A percentile compares a stretch with the other conserved stretches of the same genome.
phyloP scores from a whole-genome alignment of 2,329 filamentous ascomycete genomes.

The Phyllachora maydis region DNA sequence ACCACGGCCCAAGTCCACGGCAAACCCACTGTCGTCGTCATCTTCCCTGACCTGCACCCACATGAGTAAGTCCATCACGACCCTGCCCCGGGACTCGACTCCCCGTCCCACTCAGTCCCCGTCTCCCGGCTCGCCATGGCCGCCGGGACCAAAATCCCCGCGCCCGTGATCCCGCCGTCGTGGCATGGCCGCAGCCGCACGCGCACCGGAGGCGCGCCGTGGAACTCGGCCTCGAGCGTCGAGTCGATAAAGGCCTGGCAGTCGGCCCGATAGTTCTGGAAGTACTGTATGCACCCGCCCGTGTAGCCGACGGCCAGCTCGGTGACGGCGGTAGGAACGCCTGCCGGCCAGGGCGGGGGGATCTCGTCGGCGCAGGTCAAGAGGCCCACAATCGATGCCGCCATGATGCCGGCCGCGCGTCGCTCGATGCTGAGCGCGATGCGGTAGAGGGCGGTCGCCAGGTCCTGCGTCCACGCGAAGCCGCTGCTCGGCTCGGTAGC shows the following conservation, averaged over 20 bases:
- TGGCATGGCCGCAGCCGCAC: conserved; percentile 34
- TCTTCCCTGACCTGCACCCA: too few relatives aligned
- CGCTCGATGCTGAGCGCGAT: conserved; percentile 52
- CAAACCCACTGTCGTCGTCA: too few relatives aligned
- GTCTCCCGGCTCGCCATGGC: conserved; percentile 11
- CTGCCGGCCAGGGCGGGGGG: conserved; percentile 7
- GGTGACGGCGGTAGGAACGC: conserved; percentile 2
- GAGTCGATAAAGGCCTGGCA: conserved; percentile 25
- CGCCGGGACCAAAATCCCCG: conserved; percentile 35
- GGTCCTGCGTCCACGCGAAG: conserved; percentile 41
- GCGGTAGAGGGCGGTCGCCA: conserved; percentile 37
- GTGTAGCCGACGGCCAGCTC: conserved; percentile 63
- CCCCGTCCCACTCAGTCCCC: too few relatives aligned
- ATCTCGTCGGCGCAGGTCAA: conserved; percentile 51
- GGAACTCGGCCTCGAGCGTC: conserved; percentile 20
- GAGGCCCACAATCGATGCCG: conserved; percentile 51
- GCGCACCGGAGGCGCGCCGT: conserved; percentile 11
- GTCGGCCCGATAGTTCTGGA: conserved; percentile 12
- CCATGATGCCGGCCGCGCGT: conserved; percentile 53
- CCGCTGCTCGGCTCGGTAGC: conserved; percentile 11
- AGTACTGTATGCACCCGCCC: conserved; percentile 55
- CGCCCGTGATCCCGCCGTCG: conserved; percentile 39
- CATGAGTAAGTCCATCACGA: too few relatives aligned
- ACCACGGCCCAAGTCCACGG: too few relatives aligned
- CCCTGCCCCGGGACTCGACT: too few relatives aligned